Conservation (phyloP, 2,329 filamentous ascomycete genomes). For the Bipolaris gigantea region DNA sequence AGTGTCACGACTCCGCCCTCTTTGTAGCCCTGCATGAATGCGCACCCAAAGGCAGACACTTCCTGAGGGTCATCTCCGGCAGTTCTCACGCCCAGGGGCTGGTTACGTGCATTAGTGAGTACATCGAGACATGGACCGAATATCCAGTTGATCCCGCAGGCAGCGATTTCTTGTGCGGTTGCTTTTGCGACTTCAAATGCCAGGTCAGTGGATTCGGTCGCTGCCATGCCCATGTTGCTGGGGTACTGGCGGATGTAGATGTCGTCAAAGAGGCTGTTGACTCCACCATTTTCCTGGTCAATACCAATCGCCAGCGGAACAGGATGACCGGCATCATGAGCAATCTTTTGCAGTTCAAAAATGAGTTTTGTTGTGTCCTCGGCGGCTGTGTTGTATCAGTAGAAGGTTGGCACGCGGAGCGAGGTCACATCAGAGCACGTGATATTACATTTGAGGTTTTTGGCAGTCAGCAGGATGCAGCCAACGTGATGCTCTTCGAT, state of each 20-base stretch:
- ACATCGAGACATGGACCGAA: conserved; percentile 93
- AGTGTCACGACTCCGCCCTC: conserved; percentile 87
- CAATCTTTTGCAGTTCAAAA: conserved; percentile 89
- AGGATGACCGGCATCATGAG: conserved; percentile 84
- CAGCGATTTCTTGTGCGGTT: conserved; percentile 87
- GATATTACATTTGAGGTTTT: conserved; percentile 76
- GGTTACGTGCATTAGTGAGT: conserved; percentile 86
- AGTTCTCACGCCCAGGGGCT: conserved; percentile 86
- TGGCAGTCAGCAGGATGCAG: conserved; percentile 80
- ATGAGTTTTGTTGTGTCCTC: conserved; percentile 86
- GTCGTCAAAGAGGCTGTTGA: conserved; percentile 95
- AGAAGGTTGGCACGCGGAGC: conserved; percentile 9
- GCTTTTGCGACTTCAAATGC: conserved; percentile 91
- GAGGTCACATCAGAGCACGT: conserved; percentile 10
- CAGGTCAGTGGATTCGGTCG: conserved; percentile 80
- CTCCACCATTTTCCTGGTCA: conserved; percentile 97
- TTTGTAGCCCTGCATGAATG: conserved; percentile 89
- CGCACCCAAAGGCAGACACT: conserved; percentile 88
- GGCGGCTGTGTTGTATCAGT: conserved; percentile 64
- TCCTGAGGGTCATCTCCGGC: conserved; percentile 93
- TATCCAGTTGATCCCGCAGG: conserved; percentile 94
- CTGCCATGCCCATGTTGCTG: conserved; percentile 95
- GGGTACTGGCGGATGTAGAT: conserved; percentile 96
- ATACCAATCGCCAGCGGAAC: conserved; percentile 87
- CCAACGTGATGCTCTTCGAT: conserved; percentile 87